Evolutionary conservation across 352 stramenopile species (phyloP).

Genomic region (Stephanocyclus meneghinianus): DNA sequence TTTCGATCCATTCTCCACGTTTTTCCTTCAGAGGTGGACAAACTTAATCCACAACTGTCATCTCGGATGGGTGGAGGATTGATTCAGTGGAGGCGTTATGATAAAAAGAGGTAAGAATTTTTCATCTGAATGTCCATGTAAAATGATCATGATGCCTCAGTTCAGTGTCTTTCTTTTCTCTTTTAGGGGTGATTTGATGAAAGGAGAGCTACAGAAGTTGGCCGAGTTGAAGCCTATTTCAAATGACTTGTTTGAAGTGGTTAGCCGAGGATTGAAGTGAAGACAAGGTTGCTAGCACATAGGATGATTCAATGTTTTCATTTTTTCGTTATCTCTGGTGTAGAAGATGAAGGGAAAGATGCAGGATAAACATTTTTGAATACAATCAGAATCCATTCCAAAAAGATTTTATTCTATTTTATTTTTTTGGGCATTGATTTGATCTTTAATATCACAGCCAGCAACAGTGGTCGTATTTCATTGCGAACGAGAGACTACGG

Average conservation of each 20-base stretch:
- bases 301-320: neutral
- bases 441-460: no score
- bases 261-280: slow-evolving; percentile 60
- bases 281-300: neutral
- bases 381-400: no score
- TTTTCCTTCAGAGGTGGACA: slow-evolving; percentile 62
- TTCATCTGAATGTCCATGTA: no score
- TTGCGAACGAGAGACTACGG: no score
- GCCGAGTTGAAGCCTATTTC: slow-evolving; percentile 62
- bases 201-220: slow-evolving; percentile 74
- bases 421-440: no score
- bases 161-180: neutral
- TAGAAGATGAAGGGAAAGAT: no score
- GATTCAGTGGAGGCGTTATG: slow-evolving; percentile 82
- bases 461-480: no score
- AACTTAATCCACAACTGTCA: slow-evolving; percentile 86
- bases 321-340: no score
- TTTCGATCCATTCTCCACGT: neutral
- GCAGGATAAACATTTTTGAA: no score
- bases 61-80: slow-evolving; percentile 76
- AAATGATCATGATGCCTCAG: no score
- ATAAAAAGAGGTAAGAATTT: slow-evolving; percentile 34
- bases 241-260: slow-evolving; percentile 77
- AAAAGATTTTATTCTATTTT: no score
- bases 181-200: slow-evolving; percentile 77